Conservation (phyloP, 768 basidiomycete species). For the Terana coerulea region DNA sequence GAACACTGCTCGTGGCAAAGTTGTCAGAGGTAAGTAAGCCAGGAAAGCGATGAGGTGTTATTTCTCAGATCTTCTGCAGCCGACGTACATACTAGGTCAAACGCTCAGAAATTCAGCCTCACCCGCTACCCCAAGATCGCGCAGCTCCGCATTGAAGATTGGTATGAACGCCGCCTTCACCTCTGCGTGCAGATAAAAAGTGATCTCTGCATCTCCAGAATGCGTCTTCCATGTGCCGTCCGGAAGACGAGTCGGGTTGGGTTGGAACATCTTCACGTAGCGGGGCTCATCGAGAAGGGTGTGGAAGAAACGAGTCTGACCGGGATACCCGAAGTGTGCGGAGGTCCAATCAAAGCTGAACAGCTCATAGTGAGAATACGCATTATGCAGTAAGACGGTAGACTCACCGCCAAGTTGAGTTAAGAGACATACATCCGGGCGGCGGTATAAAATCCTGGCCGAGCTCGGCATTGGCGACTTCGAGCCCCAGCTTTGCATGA, state of each 20-base stretch:
- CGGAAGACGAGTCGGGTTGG: constrained; percentile 10
- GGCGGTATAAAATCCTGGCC: constrained; percentile 1
- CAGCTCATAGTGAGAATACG: neutral
- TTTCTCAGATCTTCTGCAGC: too few relatives aligned
- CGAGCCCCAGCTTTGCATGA: neutral
- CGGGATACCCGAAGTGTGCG: constrained; percentile 16
- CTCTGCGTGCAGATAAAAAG: constrained; percentile 10
- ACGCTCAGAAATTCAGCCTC: constrained; percentile 11
- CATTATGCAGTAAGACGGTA: neutral
- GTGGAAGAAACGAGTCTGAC: constrained; percentile 14
- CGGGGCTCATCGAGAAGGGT: constrained; percentile 10
- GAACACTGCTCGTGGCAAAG: too few relatives aligned
- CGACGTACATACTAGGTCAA: too few relatives aligned
- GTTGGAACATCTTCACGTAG: constrained; percentile 14
- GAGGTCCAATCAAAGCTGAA: constrained; percentile 16
- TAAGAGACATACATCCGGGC: constrained; percentile 2
- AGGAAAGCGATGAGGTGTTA: too few relatives aligned
- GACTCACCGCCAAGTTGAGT: constrained; percentile 13
- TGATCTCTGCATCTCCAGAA: constrained; percentile 11
- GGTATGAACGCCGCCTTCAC: constrained; percentile 2
- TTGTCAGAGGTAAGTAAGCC: too few relatives aligned
- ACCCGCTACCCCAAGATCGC: constrained; percentile 4
- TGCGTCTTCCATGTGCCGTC: constrained; percentile 10
- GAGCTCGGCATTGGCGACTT: neutral
- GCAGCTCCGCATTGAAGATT: neutral